Base-by-base conservation (phyloP, 768 basidiomycete species). In the Suillus variegatus region DNA sequence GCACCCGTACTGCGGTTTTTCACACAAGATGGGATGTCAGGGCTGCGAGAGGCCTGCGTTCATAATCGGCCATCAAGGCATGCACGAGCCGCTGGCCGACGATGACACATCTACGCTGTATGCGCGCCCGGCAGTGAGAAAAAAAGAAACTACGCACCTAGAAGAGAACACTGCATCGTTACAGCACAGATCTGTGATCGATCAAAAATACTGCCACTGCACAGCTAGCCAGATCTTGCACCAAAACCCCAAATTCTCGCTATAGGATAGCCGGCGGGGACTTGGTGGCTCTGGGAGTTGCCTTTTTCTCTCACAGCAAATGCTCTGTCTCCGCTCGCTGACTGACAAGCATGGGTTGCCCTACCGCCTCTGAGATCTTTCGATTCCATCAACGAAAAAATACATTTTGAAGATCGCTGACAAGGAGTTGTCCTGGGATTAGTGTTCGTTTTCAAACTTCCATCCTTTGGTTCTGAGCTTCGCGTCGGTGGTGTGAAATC, bases 401-500 rank as follows among this genome's bases (percentile, higher is more conserved):
- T 67, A 25, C 6, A 64, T 47, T 36, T 12, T 73, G 1, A 25
- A 16, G 8, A 44, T 52, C 3, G 56, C 14, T 14, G 51, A 68
- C 46, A 85, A 62, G 75, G 73, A 20, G 64, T 71, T 51, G 71
- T 79, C 1, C 65, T 78, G 10, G 69, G 75, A 22, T 67, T 76
- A 38, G 66, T 74, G 54, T 80, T 81, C 57, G 76, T 78, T 28
- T 76, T 83, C 70, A 79, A 80, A 60, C 70, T 84, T 36, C 74
- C 78, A 20, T 66, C 71, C 0, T 66, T 70, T 8, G 72, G 69
- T 18, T 70, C 72, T 54, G 76, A 82, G 67, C 75, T 84, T 62
- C 73, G 67, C 66, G 66, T 85, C 25, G 84, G 84, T 14, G 80
- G 81, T 18, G 71, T 76, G 38, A 75, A 85, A 68, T 63, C 74